Base-by-base conservation (phyloP, 2,329 filamentous ascomycete species). In the Hypoxylon sp. region DNA sequence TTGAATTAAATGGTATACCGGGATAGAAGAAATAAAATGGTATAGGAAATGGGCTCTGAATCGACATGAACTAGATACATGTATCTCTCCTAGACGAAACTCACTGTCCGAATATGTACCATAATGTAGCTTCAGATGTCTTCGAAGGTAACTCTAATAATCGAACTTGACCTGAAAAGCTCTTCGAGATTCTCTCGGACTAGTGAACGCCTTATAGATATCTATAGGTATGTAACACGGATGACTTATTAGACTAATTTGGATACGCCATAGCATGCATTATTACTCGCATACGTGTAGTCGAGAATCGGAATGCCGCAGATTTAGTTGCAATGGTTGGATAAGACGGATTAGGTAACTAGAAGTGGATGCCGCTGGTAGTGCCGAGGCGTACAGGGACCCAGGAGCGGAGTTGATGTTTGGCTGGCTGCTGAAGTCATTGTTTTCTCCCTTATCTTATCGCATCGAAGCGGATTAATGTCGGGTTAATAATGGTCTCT, bases 391-490 rank as follows among this genome's bases (percentile, higher is more conserved):
- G 50, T 49, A 58, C 11, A 37, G 33, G 42, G 37, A 22, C 17
- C 37, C 13, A 33, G n/a, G 40, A 44, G 40, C 40, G 40, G 40
- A 44, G 40, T 44, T 44, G n/a, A 10, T 3, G 6, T 40, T 20
- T 17, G 11, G 40, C n/a, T 42, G 6, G 13, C 44, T 55, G 50
- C 40, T 58, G 59, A 67, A 66, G 59, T 64, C 70, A 70, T 68
- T 70, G 59, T 67, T 66, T 64, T 22, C 37, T 53, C 20, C 20
- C 59, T 71, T 72, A 72, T 72, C 71, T 73, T 71, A 73, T 71
- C 71, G 49, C 6, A 10, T 30, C 27, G 25, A 67, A 14, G 27
- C 71, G 69, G 71, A 73, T 73, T 73, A 73, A 73, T 61, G 27
- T 71, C 70, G 70, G 70, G 69, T 66, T 62, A 68, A 68, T 61